Conservation (phyloP, 2,329 filamentous ascomycete species). For the Sarocladiaceae sp. region DNA sequence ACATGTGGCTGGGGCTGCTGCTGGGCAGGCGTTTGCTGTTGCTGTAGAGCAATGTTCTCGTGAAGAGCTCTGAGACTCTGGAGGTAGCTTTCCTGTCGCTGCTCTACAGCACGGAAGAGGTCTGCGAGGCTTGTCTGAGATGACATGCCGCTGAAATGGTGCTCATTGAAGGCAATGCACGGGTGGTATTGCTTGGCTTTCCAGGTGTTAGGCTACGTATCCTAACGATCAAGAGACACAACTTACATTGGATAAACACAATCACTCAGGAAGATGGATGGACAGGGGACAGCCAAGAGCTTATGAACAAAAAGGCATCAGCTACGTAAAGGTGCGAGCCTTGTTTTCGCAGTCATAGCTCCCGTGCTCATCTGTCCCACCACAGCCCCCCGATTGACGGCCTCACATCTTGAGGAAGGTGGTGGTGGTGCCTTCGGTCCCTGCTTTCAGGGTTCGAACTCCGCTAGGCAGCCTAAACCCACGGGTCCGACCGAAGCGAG, state of each 20-base stretch:
- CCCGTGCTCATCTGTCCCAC: neutral
- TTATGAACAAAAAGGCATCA: neutral
- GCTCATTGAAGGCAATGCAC: constrained; percentile 3
- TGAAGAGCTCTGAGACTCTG: constrained; percentile 24
- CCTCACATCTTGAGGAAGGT: constrained; percentile 1
- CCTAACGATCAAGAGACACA: too few species aligned
- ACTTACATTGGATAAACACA: neutral
- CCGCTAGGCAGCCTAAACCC: constrained; percentile 6
- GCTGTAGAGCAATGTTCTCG: constrained; percentile 17
- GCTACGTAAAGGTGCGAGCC: neutral
- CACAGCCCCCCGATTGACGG: constrained; percentile 2
- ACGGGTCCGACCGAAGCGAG: constrained; percentile 3
- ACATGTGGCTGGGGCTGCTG: constrained; percentile 6
- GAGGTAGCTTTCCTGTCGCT: constrained; percentile 29
- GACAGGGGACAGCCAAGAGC: neutral
- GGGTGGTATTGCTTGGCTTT: too few species aligned
- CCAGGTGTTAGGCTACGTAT: too few species aligned
- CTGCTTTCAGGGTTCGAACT: neutral
- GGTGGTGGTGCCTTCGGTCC: neutral
- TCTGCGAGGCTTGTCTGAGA: constrained; percentile 25
- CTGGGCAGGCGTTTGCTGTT: neutral
- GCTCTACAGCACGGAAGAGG: constrained; percentile 27
- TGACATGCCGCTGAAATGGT: constrained; percentile 7
- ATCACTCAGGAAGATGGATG: neutral
- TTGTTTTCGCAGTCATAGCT: constrained; percentile 1